Percentiles rank a stretch among this genome's conserved stretches.
phyloP scores from a whole-genome alignment of 768 basidiomycete genomes.

The Pisolithus tinctorius region DNA sequence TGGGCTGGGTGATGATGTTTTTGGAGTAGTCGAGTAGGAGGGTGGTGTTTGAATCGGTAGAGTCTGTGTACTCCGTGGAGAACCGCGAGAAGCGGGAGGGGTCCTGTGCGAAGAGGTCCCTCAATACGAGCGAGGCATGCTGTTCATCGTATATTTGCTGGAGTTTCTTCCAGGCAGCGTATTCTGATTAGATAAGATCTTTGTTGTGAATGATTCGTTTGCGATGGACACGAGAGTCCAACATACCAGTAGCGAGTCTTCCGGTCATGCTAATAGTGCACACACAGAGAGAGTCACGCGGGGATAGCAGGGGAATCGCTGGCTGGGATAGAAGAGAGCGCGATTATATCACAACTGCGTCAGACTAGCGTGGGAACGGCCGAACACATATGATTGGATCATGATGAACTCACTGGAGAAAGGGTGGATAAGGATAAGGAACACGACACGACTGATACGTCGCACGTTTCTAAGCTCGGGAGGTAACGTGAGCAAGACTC shows the following conservation, averaged over 20 bases:
- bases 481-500: neutral
- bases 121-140: constrained; percentile 69
- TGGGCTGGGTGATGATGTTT: constrained; percentile 84
- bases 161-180: constrained; percentile 86
- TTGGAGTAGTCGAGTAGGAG: constrained; percentile 97
- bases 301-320: constrained; percentile 1
- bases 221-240: neutral
- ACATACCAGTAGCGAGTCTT: constrained; percentile 51
- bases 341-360: neutral
- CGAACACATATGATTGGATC: neutral
- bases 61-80: constrained; percentile 66
- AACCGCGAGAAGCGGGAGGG: constrained; percentile 82
- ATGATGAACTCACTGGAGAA: neutral
- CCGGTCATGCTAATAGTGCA: constrained; percentile 44
- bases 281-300: neutral
- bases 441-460: neutral
- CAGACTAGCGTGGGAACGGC: neutral
- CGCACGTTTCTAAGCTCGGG: neutral
- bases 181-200: constrained; percentile 45
- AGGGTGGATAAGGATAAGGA: neutral
- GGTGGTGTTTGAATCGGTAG: constrained; percentile 59
- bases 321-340: neutral
- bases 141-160: constrained; percentile 75
- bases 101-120: constrained; percentile 89
- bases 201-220: neutral